These are phyloP conservation scores for Rhynchosporium graminicola DNA, from an alignment of 2,329 filamentous ascomycete genomes.

Conservation along the genomic window DNA sequence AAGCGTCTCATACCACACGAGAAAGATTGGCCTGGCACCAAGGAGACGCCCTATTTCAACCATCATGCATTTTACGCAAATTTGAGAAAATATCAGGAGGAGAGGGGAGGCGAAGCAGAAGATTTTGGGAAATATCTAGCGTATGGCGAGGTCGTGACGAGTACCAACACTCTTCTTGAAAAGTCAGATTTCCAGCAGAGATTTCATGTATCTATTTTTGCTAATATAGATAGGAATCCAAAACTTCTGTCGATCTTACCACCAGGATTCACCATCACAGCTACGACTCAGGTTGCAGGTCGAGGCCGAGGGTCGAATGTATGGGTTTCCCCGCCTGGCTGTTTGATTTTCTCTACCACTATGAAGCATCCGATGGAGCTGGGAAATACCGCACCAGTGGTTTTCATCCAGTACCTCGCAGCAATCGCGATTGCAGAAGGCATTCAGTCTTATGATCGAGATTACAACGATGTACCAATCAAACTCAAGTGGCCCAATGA, in stretches of 20 bases:
- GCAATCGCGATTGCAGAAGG: constrained; percentile 85
- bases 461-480: constrained; percentile 74
- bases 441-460: constrained; percentile 74
- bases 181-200: constrained; percentile 56
- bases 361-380: constrained; percentile 80
- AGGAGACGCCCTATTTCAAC: constrained; percentile 83
- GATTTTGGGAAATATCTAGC: constrained; percentile 77
- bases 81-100: constrained; percentile 63
- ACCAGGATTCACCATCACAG: constrained; percentile 82
- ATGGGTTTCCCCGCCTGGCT: constrained; percentile 88
- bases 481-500: constrained; percentile 98
- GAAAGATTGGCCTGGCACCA: constrained; percentile 62
- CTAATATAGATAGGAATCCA: constrained; percentile 61
- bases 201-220: not conserved
- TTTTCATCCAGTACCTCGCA: constrained; percentile 92
- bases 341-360: constrained; percentile 83
- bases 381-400: constrained; percentile 72
- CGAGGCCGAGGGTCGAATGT: constrained; percentile 89
- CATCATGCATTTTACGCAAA: constrained; percentile 77
- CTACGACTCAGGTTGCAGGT: constrained; percentile 84
- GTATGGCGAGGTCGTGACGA: constrained; percentile 91
- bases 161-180: constrained; percentile 90
- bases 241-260: constrained; percentile 75
- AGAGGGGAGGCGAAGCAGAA: constrained; percentile 54
- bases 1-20: constrained; percentile 78